phyloP scores from a whole-genome alignment of 768 basidiomycete genomes.

The Amanita exitialis region DNA sequence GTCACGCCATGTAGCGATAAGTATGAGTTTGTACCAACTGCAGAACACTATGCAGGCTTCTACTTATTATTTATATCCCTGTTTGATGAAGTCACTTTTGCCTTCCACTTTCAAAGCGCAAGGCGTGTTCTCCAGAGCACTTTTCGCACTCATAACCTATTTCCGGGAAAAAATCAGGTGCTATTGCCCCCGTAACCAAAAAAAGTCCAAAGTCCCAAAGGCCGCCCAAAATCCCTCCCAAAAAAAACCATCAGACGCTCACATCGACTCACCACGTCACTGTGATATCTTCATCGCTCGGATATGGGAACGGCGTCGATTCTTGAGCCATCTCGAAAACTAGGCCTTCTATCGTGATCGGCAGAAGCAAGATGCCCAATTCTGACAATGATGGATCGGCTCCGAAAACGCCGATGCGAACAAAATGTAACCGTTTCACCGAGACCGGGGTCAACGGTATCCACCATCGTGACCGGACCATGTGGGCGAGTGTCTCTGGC shows the following conservation, averaged over 20 bases:
- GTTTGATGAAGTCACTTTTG: too few species aligned
- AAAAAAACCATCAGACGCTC: background rate
- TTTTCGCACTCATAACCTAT: too few species aligned
- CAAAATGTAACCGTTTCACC: background rate
- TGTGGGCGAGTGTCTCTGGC: background rate
- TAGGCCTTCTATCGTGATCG: background rate
- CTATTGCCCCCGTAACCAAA: background rate
- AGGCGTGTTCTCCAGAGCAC: too few species aligned
- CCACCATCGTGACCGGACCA: constrained; percentile 1
- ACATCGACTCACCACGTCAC: background rate
- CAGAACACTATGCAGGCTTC: too few species aligned
- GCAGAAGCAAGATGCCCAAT: background rate
- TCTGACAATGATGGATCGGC: background rate
- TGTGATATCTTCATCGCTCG: background rate
- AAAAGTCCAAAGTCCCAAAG: background rate
- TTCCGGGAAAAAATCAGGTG: too few species aligned
- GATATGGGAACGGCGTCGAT: background rate
- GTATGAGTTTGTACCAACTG: too few species aligned
- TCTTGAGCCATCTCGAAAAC: background rate
- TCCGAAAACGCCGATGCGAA: background rate
- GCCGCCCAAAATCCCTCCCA: background rate
- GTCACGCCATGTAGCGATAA: too few species aligned
- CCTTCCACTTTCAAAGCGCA: too few species aligned
- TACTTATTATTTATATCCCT: too few species aligned
- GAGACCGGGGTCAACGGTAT: background rate